Conservation (phyloP, 441 rosid species). For the Pelargonium cotyledonis region DNA sequence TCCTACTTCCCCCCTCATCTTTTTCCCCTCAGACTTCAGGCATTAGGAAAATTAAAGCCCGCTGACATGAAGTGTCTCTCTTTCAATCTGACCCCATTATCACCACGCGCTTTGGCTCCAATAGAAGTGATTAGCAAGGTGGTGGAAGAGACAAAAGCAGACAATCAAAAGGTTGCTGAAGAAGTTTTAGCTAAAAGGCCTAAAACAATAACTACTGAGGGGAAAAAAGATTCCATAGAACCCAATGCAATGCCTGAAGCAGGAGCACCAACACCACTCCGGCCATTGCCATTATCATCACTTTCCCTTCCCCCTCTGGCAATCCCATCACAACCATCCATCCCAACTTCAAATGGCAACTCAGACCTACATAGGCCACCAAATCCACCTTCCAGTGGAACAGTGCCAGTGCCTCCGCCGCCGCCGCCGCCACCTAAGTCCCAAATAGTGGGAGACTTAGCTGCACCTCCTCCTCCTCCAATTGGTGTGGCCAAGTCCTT, state of each 20-base stretch:
- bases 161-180: not conserved
- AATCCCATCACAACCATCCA: not conserved
- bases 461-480: constrained; percentile 54
- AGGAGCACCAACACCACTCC: not conserved
- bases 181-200: too few species aligned
- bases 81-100: not conserved
- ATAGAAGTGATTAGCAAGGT: constrained; percentile 5
- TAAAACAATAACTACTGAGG: too few species aligned
- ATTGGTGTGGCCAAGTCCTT: constrained; percentile 43
- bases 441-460: constrained; percentile 1
- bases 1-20: constrained; percentile 12
- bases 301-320: not conserved
- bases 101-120: not conserved
- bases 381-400: constrained; percentile 10
- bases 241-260: too few species aligned
- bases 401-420: not conserved
- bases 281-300: not conserved
- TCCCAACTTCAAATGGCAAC: not conserved
- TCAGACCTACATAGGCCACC: constrained; percentile 11
- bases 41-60: constrained; percentile 11
- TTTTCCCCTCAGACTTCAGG: constrained; percentile 12
- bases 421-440: constrained; percentile 31
- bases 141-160: not conserved
- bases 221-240: too few species aligned
- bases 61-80: not conserved